Conservation (phyloP, 2,329 filamentous ascomycete species). For the Bimuria novae-zelandiae region DNA sequence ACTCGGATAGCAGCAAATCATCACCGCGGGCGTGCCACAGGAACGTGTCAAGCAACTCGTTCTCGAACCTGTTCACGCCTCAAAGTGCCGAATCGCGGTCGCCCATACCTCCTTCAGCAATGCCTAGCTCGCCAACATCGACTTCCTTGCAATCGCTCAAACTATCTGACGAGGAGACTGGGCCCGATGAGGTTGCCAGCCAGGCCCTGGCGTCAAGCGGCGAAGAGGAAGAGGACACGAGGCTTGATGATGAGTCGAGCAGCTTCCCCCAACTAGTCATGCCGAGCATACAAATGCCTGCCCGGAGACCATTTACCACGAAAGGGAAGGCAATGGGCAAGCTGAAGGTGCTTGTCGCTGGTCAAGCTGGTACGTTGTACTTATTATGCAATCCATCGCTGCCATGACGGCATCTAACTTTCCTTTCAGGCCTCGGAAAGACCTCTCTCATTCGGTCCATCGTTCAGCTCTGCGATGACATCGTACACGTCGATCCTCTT, state of each 20-base stretch:
- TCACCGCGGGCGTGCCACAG: slow-evolving; percentile 30
- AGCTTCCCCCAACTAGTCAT: slow-evolving; percentile 83
- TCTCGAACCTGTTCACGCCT: slow-evolving; percentile 31
- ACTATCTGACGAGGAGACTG: slow-evolving; percentile 61
- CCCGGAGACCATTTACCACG: slow-evolving; percentile 86
- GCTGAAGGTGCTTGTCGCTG: slow-evolving; percentile 86
- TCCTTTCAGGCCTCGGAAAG: slow-evolving; percentile 75
- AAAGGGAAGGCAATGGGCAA: slow-evolving; percentile 81
- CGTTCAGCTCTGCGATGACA: slow-evolving; percentile 83
- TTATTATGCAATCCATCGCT: not conserved
- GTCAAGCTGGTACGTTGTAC: slow-evolving; percentile 67
- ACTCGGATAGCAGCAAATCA: slow-evolving; percentile 24
- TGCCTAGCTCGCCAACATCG: slow-evolving; percentile 65
- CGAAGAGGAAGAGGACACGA: slow-evolving; percentile 56
- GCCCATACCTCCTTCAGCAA: slow-evolving; percentile 54
- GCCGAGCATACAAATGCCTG: slow-evolving; percentile 92
- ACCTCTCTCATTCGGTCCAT: slow-evolving; percentile 88
- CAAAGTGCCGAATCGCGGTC: slow-evolving; percentile 39
- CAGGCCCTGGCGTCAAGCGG: slow-evolving; percentile 60
- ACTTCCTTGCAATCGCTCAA: slow-evolving; percentile 62
- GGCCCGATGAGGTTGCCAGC: slow-evolving; percentile 59
- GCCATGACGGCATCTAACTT: not conserved
- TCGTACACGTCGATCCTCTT: slow-evolving; percentile 85
- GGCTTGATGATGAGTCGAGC: slow-evolving; percentile 45
- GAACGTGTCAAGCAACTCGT: slow-evolving; percentile 26